These are phyloP conservation scores for Gynochthodes officinalis DNA, from an alignment of 257 asterid species.

Conservation along the genomic window DNA sequence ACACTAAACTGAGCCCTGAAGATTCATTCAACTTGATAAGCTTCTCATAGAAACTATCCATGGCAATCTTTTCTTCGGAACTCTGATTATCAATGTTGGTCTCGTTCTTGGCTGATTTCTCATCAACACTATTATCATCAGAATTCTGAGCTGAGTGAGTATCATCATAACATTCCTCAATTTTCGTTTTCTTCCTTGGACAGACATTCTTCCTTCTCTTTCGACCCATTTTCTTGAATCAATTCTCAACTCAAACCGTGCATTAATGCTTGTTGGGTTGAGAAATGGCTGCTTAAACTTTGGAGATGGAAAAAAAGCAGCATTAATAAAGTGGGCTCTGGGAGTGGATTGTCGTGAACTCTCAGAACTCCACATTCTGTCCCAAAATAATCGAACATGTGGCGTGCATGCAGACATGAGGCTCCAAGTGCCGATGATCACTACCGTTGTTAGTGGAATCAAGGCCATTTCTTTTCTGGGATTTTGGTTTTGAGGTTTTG, in stretches of 20 bases:
- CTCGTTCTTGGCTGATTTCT: not conserved
- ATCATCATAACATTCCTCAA: constrained; percentile 2
- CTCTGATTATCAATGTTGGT: not conserved
- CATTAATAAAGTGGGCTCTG: not conserved
- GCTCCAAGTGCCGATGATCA: constrained; percentile 10
- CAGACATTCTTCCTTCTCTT: constrained; percentile 7
- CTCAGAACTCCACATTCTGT: not conserved
- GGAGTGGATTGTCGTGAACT: not conserved
- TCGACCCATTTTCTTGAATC: constrained; percentile 11
- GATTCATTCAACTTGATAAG: constrained; percentile 51
- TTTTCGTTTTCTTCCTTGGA: constrained; percentile 17
- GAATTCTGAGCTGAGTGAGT: not conserved
- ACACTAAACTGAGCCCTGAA: constrained; percentile 71
- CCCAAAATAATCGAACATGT: constrained; percentile 11
- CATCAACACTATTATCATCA: not conserved
- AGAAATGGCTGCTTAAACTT: constrained; percentile 2
- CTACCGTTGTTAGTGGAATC: constrained; percentile 19
- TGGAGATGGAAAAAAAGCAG: constrained; percentile 8
- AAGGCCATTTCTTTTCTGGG: constrained; percentile 2
- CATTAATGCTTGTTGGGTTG: not conserved
- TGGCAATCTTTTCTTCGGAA: constrained; percentile 11
- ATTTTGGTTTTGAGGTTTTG: constrained; percentile 2
- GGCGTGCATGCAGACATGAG: constrained; percentile 33
- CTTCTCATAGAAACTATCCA: constrained; percentile 51
- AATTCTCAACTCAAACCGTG: not conserved